phyloP scores from a whole-genome alignment of 352 stramenopile genomes.

The Phytopythium ostracodes region DNA sequence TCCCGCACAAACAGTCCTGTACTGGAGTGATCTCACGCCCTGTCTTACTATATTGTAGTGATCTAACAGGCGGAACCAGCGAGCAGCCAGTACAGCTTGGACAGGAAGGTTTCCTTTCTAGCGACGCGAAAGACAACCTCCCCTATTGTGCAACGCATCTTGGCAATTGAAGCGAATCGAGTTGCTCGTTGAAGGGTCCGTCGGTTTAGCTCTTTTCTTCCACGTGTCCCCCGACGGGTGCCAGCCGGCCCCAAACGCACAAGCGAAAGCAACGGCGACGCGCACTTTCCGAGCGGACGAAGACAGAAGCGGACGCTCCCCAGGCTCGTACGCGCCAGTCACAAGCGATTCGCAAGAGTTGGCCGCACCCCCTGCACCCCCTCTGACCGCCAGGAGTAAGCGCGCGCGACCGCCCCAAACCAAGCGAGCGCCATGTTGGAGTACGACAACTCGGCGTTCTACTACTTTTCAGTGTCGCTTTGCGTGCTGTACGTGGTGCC shows the following conservation, averaged over 20 bases:
- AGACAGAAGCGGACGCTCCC: not conserved
- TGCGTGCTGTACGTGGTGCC: conserved; percentile 96
- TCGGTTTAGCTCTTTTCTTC: conserved; percentile 9
- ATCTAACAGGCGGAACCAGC: not conserved
- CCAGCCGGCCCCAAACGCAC: not conserved
- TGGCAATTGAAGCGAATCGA: not conserved
- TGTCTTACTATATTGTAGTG: not conserved
- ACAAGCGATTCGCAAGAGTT: not conserved
- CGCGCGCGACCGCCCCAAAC: not conserved
- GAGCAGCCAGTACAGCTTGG: not conserved
- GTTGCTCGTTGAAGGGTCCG: conserved; percentile 2
- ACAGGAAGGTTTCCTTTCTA: not conserved
- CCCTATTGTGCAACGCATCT: not conserved
- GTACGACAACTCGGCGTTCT: conserved; percentile 99
- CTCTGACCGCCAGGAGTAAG: not conserved
- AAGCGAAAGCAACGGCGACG: conserved; percentile 5
- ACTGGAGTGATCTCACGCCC: not conserved
- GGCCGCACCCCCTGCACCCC: not conserved
- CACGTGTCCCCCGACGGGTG: conserved; percentile 4
- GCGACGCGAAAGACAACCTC: not conserved
- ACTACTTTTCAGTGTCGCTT: conserved; percentile 98
- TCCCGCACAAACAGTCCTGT: not conserved
- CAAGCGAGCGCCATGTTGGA: conserved; percentile 84
- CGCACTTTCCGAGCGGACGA: conserved; percentile 9
- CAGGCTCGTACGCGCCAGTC: not conserved